A percentile compares a stretch with the other conserved stretches of the same genome.
phyloP scores from a whole-genome alignment of 1,284 basidiomycete genomes.

The Boletellus deceptivus region DNA sequence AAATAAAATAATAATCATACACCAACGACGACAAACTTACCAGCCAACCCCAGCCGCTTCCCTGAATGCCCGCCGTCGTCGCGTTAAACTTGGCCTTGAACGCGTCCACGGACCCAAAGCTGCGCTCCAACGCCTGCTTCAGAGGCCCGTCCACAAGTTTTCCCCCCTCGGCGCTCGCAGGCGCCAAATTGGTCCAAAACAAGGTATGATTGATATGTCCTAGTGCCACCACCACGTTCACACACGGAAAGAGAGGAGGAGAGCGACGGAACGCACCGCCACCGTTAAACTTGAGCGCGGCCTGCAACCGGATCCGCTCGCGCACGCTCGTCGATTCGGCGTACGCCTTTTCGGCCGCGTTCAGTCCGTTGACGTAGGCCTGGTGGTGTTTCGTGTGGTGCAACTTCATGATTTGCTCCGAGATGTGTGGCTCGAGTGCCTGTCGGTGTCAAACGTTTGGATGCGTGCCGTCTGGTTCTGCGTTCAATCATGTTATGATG shows the following conservation, averaged over 20 bases:
- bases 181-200: conserved; percentile 97
- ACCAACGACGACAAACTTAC: conserved; percentile 40
- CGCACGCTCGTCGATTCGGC: conserved; percentile 65
- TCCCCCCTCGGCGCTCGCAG: conserved; percentile 58
- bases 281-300: conserved; percentile 89
- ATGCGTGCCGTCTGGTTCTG: too few species aligned
- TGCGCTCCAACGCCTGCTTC: conserved; percentile 77
- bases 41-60: conserved; percentile 98
- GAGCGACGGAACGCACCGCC: conserved; percentile 56
- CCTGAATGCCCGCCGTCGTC: conserved; percentile 91
- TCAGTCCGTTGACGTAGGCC: conserved; percentile 88
- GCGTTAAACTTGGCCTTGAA: conserved; percentile 86
- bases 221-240: conserved; percentile 23
- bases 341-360: conserved; percentile 87
- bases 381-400: conserved; percentile 98
- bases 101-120: conserved; percentile 83
- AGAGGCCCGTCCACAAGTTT: conserved; percentile 72
- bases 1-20: too few species aligned
- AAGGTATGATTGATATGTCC: conserved; percentile 91
- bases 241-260: too few species aligned
- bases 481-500: background rate
- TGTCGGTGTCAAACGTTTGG: conserved; percentile 58
- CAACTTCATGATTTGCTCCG: conserved; percentile 83
- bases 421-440: conserved; percentile 78
- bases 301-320: conserved; percentile 83